Evolutionary conservation across 116 monocot species (phyloP).

Genomic region (Papilionanthe hybrid): DNA sequence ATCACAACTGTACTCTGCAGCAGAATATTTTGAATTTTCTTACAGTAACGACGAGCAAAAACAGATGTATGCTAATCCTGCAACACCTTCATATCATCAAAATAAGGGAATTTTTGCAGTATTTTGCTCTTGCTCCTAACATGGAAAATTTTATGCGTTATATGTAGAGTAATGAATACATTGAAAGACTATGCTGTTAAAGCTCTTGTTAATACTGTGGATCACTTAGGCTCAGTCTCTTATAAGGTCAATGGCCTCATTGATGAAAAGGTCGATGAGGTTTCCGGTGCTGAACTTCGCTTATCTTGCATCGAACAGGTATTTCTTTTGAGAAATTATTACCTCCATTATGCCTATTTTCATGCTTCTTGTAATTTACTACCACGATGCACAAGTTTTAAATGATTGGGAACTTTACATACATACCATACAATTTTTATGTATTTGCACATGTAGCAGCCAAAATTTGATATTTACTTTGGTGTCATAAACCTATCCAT

Average conservation of each 20-base stretch:
- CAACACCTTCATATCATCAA: not conserved
- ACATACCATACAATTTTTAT: too few relatives aligned
- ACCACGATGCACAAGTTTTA: not conserved
- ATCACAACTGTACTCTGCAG: conserved; percentile 85
- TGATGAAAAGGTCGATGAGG: conserved; percentile 45
- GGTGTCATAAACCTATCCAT: too few relatives aligned
- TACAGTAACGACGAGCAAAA: conserved; percentile 69
- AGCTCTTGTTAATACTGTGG: conserved; percentile 85
- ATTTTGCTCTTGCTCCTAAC: not conserved
- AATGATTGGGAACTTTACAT: too few relatives aligned
- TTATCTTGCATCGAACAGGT: conserved; percentile 85
- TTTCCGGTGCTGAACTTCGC: conserved; percentile 45
- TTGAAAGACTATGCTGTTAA: conserved; percentile 84
- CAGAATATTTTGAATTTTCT: conserved; percentile 80
- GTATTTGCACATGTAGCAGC: too few relatives aligned
- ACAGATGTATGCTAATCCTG: conserved; percentile 40
- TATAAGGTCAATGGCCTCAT: conserved; percentile 64
- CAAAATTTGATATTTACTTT: too few relatives aligned
- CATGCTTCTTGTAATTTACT: not conserved
- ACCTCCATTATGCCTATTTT: not conserved
- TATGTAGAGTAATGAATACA: conserved; percentile 57
- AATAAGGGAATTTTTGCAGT: not conserved
- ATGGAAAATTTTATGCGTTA: not conserved
- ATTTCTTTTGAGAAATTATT: conserved; percentile 12
- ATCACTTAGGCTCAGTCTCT: conserved; percentile 83